Percentiles rank a stretch among this genome's conserved stretches.
These are phyloP conservation scores for Lodderomyces pseudojiufengensis DNA, from an alignment of 1,139 yeast species.

Conservation along the genomic window DNA sequence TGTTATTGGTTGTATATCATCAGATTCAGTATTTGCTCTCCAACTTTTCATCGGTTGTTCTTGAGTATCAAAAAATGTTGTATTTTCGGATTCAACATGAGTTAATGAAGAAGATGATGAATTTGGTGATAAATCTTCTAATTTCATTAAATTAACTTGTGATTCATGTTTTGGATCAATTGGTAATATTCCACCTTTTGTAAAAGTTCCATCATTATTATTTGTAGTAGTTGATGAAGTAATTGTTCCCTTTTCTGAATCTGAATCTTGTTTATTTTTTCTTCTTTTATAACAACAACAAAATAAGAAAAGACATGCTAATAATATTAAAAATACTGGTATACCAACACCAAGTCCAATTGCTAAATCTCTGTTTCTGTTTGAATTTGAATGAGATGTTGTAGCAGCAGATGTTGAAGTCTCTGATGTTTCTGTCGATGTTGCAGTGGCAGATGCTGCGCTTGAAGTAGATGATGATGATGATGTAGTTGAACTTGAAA, in stretches of 20 bases:
- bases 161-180: constrained; percentile 10
- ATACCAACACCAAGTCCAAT: constrained; percentile 88
- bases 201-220: constrained; percentile 1
- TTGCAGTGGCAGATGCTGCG: constrained; percentile 22
- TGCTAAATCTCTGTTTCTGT: constrained; percentile 49
- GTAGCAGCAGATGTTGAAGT: constrained; percentile 17
- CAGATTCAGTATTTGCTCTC: constrained; percentile 52
- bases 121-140: constrained; percentile 35
- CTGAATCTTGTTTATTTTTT: constrained; percentile 24
- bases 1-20: constrained; percentile 14
- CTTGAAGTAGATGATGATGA: constrained; percentile 24
- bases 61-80: constrained; percentile 4
- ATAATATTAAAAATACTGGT: constrained; percentile 52
- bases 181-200: constrained; percentile 5
- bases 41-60: constrained; percentile 53
- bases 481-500: constrained; percentile 20
- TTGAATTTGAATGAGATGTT: constrained; percentile 9
- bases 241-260: constrained; percentile 5
- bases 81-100: constrained; percentile 32
- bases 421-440: constrained; percentile 20
- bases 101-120: constrained; percentile 36
- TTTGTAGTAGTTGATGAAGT: constrained; percentile 13
- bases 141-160: constrained; percentile 43
- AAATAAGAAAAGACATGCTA: constrained; percentile 49
- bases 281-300: constrained; percentile 57